A percentile compares a stretch with the other conserved stretches of the same genome.
Conservation (phyloP, 805 yeast species). For the Myxozyma udenii region DNA sequence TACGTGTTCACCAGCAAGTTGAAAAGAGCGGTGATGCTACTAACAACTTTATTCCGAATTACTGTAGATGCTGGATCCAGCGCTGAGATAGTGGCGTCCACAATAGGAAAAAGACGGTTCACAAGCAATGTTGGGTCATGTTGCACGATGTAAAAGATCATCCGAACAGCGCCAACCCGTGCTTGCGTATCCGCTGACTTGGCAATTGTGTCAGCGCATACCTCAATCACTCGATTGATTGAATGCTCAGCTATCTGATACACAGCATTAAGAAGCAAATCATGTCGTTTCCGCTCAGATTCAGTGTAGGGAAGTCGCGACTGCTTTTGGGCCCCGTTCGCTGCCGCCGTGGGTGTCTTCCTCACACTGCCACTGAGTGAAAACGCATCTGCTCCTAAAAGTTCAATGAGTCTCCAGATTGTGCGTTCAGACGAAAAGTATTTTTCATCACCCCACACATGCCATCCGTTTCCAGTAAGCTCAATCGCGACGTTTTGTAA, state of each 20-base stretch:
- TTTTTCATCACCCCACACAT: constrained; percentile 24
- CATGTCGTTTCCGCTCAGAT: constrained; percentile 13
- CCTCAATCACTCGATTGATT: constrained; percentile 22
- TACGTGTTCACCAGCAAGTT: constrained; percentile 22
- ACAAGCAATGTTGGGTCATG: constrained; percentile 17
- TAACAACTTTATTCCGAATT: constrained; percentile 24
- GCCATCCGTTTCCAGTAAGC: constrained; percentile 25
- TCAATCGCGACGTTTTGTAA: constrained; percentile 26
- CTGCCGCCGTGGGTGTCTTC: constrained; percentile 4
- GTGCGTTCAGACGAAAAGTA: constrained; percentile 8
- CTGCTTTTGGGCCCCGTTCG: neutral
- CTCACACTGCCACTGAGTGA: neutral
- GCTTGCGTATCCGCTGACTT: constrained; percentile 9
- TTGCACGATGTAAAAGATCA: constrained; percentile 13
- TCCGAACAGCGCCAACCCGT: constrained; percentile 26
- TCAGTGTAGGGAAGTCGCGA: neutral
- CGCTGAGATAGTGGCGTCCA: constrained; percentile 26
- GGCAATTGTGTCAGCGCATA: constrained; percentile 17
- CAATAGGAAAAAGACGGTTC: constrained; percentile 24
- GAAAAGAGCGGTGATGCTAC: constrained; percentile 23
- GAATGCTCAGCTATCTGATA: constrained; percentile 7
- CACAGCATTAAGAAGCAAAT: constrained; percentile 12
- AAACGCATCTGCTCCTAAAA: constrained; percentile 16
- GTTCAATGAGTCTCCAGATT: constrained; percentile 8
- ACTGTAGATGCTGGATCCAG: constrained; percentile 23